Conservation (phyloP, 1,284 basidiomycete genomes). For the Boletus mariae region DNA sequence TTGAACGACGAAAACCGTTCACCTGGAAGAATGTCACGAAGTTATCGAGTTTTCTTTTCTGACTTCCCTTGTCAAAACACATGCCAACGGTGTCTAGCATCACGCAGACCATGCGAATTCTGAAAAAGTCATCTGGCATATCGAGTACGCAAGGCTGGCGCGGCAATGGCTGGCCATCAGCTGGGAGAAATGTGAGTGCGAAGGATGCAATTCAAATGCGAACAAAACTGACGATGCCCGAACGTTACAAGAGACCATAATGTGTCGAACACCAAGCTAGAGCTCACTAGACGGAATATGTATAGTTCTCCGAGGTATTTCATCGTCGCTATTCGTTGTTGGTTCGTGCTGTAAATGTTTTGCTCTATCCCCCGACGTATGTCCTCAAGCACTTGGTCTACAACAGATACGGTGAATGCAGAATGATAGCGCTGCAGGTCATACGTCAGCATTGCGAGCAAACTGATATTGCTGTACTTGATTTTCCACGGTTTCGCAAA, state of each 20-base stretch:
- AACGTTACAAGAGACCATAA: conserved; percentile 96
- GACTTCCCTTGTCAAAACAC: conserved; percentile 92
- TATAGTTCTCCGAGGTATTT: conserved; percentile 97
- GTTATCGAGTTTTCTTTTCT: conserved; percentile 88
- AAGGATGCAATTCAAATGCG: conserved; percentile 1
- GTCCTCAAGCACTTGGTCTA: conserved; percentile 94
- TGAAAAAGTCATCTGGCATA: conserved; percentile 95
- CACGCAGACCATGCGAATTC: conserved; percentile 87
- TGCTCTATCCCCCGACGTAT: conserved; percentile 88
- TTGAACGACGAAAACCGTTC: conserved; percentile 13
- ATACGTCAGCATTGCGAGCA: conserved; percentile 92
- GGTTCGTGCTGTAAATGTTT: conserved; percentile 94
- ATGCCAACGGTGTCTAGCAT: conserved; percentile 96
- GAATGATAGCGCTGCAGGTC: conserved; percentile 92
- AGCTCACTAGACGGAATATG: conserved; percentile 92
- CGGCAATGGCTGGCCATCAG: conserved; percentile 87
- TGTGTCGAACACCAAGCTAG: conserved; percentile 87
- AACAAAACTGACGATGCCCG: conserved; percentile 77
- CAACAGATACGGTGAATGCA: conserved; percentile 82
- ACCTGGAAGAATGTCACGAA: conserved; percentile 94
- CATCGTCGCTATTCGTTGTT: conserved; percentile 85
- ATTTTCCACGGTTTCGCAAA: conserved; percentile 98
- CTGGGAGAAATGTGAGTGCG: conserved; percentile 38
- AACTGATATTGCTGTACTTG: conserved; percentile 85
- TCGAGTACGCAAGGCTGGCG: conserved; percentile 76